Evolutionary conservation across 805 yeast genomes (phyloP), one percentile per base, ranked within the genome.

Genomic region (Lipomyces starkeyi): DNA sequence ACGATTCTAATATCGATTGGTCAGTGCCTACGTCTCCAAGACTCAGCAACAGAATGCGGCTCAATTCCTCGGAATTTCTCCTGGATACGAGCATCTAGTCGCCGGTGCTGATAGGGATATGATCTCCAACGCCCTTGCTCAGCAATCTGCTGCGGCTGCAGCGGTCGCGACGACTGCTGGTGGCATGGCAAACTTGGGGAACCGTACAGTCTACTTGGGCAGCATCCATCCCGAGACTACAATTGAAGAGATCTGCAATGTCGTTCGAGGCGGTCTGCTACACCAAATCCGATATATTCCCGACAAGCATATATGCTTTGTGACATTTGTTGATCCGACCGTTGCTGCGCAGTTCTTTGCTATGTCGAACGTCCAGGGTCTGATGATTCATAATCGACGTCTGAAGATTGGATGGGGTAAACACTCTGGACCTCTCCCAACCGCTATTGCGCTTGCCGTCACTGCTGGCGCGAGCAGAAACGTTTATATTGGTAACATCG

Each of bases 291-390:
- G 96, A 73, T 86, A 90, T 66, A 83, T 94, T 63, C 85, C 88
- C 63, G 98, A 92, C 76, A 86, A 94, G 71, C 97, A 91, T 76
- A 94, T 93, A 67, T 93, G 98, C 76, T 95, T 95, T 77, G 91
- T 95, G 62, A 94, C 98, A 14, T 94, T 95, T 77, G 89, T 94
- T 72, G 98, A 95, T 77, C 97, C 98, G 34, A 90, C 94, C 63
- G 97, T 98, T 2, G 98, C 98, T 0, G 97, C 97, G 1, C 98
- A 94, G 79, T 94, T 94, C 78, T 94, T 89, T 79, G 98, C 98
- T 8, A 88, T 91, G 91, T 89, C 97, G 72, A 93, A 92, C 75
- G 82, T 93, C 71, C 96, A 93, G 76, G 97, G 97, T 0, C 82
- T 94, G 68, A 86, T 93, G 22, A 90, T 94, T 68, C 97, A 91